Percentiles rank a stretch among this genome's conserved stretches.
Evolutionary conservation across 2,329 filamentous ascomycete genomes (phyloP).

Genomic region (Coleophoma cylindrospora): DNA sequence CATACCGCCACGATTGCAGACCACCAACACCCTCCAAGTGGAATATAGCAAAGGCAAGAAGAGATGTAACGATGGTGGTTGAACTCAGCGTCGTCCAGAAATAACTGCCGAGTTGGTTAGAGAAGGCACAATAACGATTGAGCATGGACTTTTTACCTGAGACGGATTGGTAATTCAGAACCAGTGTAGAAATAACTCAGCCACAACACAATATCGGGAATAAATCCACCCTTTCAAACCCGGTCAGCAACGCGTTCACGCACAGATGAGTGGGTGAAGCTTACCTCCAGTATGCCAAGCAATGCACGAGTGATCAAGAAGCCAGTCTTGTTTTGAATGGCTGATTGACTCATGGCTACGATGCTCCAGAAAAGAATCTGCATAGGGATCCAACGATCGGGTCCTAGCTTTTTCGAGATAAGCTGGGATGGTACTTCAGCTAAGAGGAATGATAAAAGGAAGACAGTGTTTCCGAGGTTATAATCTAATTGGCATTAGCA

Average conservation of each 20-base stretch:
- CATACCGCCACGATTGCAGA: slow-evolving; percentile 39
- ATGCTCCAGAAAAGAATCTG: slow-evolving; percentile 44
- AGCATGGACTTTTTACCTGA: slow-evolving; percentile 29
- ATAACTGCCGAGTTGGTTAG: slow-evolving; percentile 29
- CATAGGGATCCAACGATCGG: slow-evolving; percentile 43
- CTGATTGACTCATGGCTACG: slow-evolving; percentile 4
- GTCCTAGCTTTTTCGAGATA: slow-evolving; percentile 47
- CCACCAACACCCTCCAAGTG: slow-evolving; percentile 43
- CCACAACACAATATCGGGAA: slow-evolving; percentile 58
- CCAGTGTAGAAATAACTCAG: slow-evolving; percentile 71
- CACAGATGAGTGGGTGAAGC: too few relatives aligned
- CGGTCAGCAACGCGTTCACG: too few relatives aligned
- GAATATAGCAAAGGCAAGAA: slow-evolving; percentile 50
- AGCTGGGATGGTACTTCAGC: slow-evolving; percentile 58
- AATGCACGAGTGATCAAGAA: slow-evolving; percentile 34
- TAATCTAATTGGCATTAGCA: not conserved
- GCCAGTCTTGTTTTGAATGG: slow-evolving; percentile 32
- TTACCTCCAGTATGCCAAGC: slow-evolving; percentile 16
- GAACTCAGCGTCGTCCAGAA: slow-evolving; percentile 64
- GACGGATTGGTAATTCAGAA: slow-evolving; percentile 58
- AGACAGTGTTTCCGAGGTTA: slow-evolving; percentile 49
- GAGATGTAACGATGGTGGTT: slow-evolving; percentile 35
- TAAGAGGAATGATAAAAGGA: slow-evolving; percentile 44
- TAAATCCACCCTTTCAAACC: slow-evolving; percentile 42
- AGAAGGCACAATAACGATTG: too few relatives aligned